Conservation (phyloP, 192 early-diverging fungal species). For the Coemansia sp. region DNA sequence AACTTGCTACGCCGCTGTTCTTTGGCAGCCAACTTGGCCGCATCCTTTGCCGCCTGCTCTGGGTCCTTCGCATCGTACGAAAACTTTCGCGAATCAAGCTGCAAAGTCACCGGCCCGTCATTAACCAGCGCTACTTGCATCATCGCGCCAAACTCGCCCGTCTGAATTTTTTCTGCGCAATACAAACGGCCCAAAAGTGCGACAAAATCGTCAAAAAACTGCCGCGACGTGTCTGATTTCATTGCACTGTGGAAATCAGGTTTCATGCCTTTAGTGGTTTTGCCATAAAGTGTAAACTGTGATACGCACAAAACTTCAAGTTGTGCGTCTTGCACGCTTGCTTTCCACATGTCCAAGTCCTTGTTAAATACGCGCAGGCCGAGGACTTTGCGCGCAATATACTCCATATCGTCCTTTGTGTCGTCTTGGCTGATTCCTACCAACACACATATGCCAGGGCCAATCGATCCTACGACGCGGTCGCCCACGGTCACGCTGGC, state of each 20-base stretch:
- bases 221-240: constrained; percentile 65
- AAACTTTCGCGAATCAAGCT: constrained; percentile 58
- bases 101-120: constrained; percentile 71
- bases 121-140: constrained; percentile 90
- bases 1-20: constrained; percentile 30
- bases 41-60: not conserved
- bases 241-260: constrained; percentile 93
- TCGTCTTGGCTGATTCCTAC: constrained; percentile 71
- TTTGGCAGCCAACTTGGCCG: constrained; percentile 23
- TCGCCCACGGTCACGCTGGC: constrained; percentile 74
- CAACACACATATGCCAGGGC: constrained; percentile 74
- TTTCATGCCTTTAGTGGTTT: constrained; percentile 79
- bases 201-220: constrained; percentile 78
- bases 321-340: constrained; percentile 70
- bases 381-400: constrained; percentile 82
- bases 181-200: constrained; percentile 64
- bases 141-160: constrained; percentile 93
- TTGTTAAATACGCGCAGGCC: constrained; percentile 78
- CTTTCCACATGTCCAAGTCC: constrained; percentile 73
- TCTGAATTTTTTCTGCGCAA: constrained; percentile 67
- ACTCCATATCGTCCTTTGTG: constrained; percentile 75
- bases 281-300: constrained; percentile 92
- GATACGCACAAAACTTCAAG: constrained; percentile 83
- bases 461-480: constrained; percentile 74
- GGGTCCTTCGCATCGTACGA: constrained; percentile 14